Evolutionary conservation across 2,329 filamentous ascomycete genomes (phyloP).

Genomic region (Periconia digitata): DNA sequence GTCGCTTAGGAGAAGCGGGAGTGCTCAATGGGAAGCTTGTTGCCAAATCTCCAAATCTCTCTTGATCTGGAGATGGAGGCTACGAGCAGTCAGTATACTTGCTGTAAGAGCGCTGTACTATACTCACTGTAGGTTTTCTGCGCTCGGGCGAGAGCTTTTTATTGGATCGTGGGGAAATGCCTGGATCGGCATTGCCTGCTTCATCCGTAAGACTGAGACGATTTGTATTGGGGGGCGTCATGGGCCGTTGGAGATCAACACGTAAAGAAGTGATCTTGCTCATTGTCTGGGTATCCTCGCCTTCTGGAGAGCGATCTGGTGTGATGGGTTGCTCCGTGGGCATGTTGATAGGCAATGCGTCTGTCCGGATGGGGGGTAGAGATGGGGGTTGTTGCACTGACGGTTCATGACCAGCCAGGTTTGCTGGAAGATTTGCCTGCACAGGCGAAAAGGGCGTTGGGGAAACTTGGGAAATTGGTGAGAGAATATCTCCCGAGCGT

Average conservation of each 20-base stretch:
- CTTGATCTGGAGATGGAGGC: constrained; percentile 24
- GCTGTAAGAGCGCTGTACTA: too few relatives aligned
- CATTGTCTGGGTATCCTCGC: constrained; percentile 8
- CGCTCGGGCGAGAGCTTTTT: constrained; percentile 21
- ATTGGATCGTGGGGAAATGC: constrained; percentile 25
- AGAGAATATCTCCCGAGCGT: constrained; percentile 20
- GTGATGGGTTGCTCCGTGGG: constrained; percentile 15
- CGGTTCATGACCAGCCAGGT: constrained; percentile 19
- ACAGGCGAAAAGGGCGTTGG: constrained; percentile 25
- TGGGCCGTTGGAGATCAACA: constrained; percentile 12
- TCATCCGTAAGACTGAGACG: constrained; percentile 15
- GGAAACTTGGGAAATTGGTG: constrained; percentile 28
- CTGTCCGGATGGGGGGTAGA: constrained; percentile 20
- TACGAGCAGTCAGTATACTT: too few relatives aligned
- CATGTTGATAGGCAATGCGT: constrained; percentile 12
- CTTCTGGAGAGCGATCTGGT: constrained; percentile 9
- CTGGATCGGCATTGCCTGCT: constrained; percentile 21
- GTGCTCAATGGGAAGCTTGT: constrained; percentile 27
- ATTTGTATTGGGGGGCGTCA: constrained; percentile 18
- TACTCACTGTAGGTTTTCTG: constrained; percentile 28
- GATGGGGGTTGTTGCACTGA: constrained; percentile 17
- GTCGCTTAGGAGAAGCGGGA: constrained; percentile 15
- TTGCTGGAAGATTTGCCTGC: constrained; percentile 14
- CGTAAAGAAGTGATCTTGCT: constrained; percentile 9
- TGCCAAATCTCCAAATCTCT: constrained; percentile 24